Conservation (phyloP, 1,139 yeast species). For the Pichia sp. region DNA sequence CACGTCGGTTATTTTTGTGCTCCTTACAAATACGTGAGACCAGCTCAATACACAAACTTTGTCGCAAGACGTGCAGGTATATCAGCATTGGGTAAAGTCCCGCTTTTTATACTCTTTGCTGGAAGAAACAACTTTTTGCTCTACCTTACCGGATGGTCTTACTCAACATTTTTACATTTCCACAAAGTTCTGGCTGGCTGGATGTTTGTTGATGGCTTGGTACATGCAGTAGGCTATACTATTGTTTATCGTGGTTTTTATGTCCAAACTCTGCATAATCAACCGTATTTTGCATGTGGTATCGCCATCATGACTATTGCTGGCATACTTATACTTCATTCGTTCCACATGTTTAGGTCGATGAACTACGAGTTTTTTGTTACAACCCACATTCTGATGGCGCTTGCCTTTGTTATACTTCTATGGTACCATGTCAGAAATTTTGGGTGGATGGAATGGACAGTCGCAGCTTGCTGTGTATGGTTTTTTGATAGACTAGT, state of each 20-base stretch:
- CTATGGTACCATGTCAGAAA: slow-evolving; percentile 39
- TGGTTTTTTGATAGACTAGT: slow-evolving; percentile 38
- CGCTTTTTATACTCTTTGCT: slow-evolving; percentile 47
- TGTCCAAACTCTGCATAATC: slow-evolving; percentile 27
- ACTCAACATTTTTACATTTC: slow-evolving; percentile 50
- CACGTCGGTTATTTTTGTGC: slow-evolving; percentile 34
- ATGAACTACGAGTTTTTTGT: slow-evolving; percentile 42
- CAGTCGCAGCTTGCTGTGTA: slow-evolving; percentile 38
- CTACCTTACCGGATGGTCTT: slow-evolving; percentile 58
- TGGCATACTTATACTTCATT: slow-evolving; percentile 42
- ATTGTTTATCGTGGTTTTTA: slow-evolving; percentile 14
- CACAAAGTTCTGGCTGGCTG: slow-evolving; percentile 59
- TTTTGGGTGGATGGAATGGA: slow-evolving; percentile 45
- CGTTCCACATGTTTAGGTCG: slow-evolving; percentile 44
- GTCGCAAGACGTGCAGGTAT: slow-evolving; percentile 48
- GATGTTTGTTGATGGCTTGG: slow-evolving; percentile 33
- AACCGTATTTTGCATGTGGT: slow-evolving; percentile 34
- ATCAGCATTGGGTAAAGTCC: slow-evolving; percentile 43
- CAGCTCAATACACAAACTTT: slow-evolving; percentile 41
- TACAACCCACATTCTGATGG: slow-evolving; percentile 36
- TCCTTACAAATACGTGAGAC: slow-evolving; percentile 39
- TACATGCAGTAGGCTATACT: slow-evolving; percentile 28
- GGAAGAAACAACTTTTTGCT: slow-evolving; percentile 61
- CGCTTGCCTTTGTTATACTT: slow-evolving; percentile 34
- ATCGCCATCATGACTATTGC: slow-evolving; percentile 38